phyloP scores from a whole-genome alignment of 208 protist species.

The Trypanosoma cruzi region DNA sequence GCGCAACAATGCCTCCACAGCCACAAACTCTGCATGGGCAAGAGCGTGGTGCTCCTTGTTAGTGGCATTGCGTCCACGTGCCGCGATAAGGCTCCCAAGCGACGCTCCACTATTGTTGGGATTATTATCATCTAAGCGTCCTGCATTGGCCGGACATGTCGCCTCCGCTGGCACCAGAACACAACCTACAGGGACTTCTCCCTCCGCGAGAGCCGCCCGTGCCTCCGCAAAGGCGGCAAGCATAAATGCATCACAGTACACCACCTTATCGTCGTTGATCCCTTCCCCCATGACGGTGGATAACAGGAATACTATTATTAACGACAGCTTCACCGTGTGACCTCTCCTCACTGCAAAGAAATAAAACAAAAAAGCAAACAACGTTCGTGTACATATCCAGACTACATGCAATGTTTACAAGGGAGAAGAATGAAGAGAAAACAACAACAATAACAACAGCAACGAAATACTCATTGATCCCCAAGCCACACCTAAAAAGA shows the following conservation, averaged over 20 bases:
- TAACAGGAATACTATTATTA: not conserved
- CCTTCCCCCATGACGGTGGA: not conserved
- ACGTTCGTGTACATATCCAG: too few species aligned
- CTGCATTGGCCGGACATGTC: slow-evolving; percentile 12
- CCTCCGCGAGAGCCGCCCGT: slow-evolving; percentile 47
- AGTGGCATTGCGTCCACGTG: slow-evolving; percentile 88
- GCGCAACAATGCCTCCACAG: slow-evolving; percentile 41
- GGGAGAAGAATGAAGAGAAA: not conserved
- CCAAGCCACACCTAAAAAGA: too few species aligned
- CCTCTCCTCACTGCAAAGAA: not conserved
- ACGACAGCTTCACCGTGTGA: not conserved
- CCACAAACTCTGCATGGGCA: slow-evolving; percentile 93
- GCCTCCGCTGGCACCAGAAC: slow-evolving; percentile 73
- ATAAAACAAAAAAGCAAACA: slow-evolving; percentile 15
- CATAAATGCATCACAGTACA: slow-evolving; percentile 79
- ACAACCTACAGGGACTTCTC: slow-evolving; percentile 96
- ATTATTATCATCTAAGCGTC: not conserved
- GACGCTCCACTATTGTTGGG: not conserved
- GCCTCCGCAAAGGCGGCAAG: slow-evolving; percentile 61
- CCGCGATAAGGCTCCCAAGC: slow-evolving; percentile 10
- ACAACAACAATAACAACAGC: not conserved
- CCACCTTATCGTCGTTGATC: slow-evolving; percentile 12
- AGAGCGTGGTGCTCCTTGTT: slow-evolving; percentile 86
- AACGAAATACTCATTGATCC: not conserved
- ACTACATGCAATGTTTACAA: not conserved